A percentile compares a stretch with the other conserved stretches of the same genome.
Conservation (phyloP, 495 filamentous ascomycete species). For the Alectoria sarmentosa region DNA sequence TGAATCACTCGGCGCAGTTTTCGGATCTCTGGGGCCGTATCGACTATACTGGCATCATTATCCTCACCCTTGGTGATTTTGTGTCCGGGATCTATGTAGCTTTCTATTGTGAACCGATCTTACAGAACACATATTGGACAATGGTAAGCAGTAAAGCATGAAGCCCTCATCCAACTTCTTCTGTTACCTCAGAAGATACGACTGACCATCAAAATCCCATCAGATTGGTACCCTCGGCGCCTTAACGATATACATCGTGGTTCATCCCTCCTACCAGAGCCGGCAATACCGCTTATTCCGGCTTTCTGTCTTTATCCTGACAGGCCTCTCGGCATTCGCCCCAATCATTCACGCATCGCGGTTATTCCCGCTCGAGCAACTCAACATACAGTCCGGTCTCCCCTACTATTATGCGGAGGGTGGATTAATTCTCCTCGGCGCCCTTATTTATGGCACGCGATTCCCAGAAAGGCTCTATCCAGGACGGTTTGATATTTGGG, state of each 20-base stretch:
- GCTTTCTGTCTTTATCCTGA: constrained; percentile 39
- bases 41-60: constrained; percentile 44
- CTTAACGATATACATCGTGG: constrained; percentile 33
- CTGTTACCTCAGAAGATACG: neutral
- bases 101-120: constrained; percentile 41
- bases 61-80: constrained; percentile 41
- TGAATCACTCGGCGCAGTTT: constrained; percentile 40
- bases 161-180: too few relatives aligned
- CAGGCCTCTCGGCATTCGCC: constrained; percentile 41
- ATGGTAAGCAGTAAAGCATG: constrained; percentile 29
- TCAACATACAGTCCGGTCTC: constrained; percentile 39
- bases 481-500: constrained; percentile 63
- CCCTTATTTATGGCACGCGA: neutral
- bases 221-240: constrained; percentile 32
- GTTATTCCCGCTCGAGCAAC: constrained; percentile 35
- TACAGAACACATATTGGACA: constrained; percentile 39
- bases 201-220: neutral
- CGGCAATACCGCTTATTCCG: constrained; percentile 23
- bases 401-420: constrained; percentile 31
- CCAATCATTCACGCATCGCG: constrained; percentile 41
- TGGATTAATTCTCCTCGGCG: neutral
- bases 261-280: constrained; percentile 29
- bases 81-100: constrained; percentile 44
- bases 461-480: constrained; percentile 30
- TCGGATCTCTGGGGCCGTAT: constrained; percentile 38